phyloP scores from a whole-genome alignment of 2,329 filamentous ascomycete genomes.

The Pseudocercospora crystallina region DNA sequence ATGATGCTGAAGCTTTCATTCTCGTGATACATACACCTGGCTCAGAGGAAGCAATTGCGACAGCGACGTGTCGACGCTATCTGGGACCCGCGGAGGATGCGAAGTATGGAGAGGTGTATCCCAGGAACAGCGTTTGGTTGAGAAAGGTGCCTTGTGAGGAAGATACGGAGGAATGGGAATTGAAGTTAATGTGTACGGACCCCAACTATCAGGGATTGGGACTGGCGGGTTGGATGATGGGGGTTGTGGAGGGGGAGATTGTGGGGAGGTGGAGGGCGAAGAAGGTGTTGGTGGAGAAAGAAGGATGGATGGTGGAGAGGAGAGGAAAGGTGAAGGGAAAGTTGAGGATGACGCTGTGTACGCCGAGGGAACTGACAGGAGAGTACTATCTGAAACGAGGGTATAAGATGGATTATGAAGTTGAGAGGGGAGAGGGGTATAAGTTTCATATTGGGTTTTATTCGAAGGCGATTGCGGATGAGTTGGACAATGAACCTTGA shows the following conservation, averaged over 20 bases:
- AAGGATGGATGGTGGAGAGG: too few relatives aligned
- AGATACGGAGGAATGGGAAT: slow-evolving; percentile 18
- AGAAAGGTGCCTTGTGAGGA: slow-evolving; percentile 5
- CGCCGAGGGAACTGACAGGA: slow-evolving; percentile 14
- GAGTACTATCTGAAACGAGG: slow-evolving; percentile 18
- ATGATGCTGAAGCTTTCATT: slow-evolving; percentile 18
- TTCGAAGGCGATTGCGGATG: slow-evolving; percentile 10
- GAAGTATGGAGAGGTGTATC: neutral
- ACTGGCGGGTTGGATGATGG: slow-evolving; percentile 17
- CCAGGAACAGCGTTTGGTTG: slow-evolving; percentile 7
- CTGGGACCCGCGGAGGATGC: slow-evolving; percentile 7
- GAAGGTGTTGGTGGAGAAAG: too few relatives aligned
- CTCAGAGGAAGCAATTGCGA: slow-evolving; percentile 13
- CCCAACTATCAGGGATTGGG: slow-evolving; percentile 13
- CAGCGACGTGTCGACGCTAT: slow-evolving; percentile 16
- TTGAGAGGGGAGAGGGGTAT: slow-evolving; percentile 15
- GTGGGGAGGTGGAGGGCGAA: neutral
- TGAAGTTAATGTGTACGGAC: slow-evolving; percentile 18
- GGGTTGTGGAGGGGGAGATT: slow-evolving; percentile 12
- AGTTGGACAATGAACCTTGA: too few relatives aligned
- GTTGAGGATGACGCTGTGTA: slow-evolving; percentile 17
- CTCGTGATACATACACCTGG: slow-evolving; percentile 9
- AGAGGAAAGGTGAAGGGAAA: neutral
- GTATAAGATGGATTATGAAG: slow-evolving; percentile 17
- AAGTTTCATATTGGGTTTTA: slow-evolving; percentile 18